Evolutionary conservation across 148 eudicot species (phyloP).

Genomic region (Silene uniflora): DNA sequence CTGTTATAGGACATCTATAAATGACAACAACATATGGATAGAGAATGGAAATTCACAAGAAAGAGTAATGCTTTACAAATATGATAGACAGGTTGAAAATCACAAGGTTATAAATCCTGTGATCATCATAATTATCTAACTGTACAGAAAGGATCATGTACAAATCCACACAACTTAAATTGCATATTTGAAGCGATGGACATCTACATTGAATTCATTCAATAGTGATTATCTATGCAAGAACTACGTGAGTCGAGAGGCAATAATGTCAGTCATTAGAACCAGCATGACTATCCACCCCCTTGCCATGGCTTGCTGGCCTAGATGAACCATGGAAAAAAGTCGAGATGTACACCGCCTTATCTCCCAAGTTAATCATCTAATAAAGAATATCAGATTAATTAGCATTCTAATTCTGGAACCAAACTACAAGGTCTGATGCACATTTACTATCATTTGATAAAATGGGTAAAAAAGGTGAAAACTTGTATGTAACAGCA

Average conservation of each 20-base stretch:
- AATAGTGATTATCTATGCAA: not conserved
- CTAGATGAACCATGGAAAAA: not conserved
- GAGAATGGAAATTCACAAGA: too few relatives aligned
- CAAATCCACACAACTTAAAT: constrained; percentile 12
- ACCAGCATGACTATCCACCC: not conserved
- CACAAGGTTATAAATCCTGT: constrained; percentile 18
- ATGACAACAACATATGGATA: too few relatives aligned
- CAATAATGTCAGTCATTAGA: not conserved
- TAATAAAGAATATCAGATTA: not conserved
- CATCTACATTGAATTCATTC: constrained; percentile 8
- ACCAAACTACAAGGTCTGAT: not conserved
- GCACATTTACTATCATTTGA: not conserved
- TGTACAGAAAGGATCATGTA: constrained; percentile 18
- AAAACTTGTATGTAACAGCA: not conserved
- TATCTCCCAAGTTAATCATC: not conserved
- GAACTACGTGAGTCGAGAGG: not conserved
- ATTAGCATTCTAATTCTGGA: not conserved
- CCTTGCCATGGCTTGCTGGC: too few relatives aligned
- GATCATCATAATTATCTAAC: constrained; percentile 8
- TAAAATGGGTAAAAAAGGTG: not conserved
- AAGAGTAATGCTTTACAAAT: not conserved
- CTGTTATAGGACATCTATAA: too few relatives aligned
- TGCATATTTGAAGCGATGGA: not conserved
- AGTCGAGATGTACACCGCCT: not conserved
- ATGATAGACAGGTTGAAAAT: not conserved